Base-by-base conservation (phyloP, 306 rosid species). In the Erythrophleum fordii region DNA sequence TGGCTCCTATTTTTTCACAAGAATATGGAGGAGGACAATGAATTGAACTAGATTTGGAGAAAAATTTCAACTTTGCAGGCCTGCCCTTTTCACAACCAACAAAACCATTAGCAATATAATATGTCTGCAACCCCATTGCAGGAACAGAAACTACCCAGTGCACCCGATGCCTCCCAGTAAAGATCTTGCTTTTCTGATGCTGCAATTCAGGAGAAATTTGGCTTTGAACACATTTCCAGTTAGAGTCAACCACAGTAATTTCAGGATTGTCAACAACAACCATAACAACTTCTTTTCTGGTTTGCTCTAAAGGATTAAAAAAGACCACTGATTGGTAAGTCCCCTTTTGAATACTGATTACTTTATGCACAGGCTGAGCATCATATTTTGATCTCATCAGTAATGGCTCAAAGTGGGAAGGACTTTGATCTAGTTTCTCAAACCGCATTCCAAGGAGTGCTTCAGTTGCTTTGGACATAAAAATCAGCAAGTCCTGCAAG, bases 241-340 rank as follows among this genome's bases (percentile, higher is more conserved):
- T 91, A 23, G 92, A 83, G 81, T 93, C 92, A 77, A 93, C 82
- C 80, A 95, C 97, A 35, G 92, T 76, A 80, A 95, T 79, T 77
- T 93, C 97, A 9, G 94, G 92, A 62, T 89, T 82, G 80, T 88
- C 89, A 48, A 95, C 97, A 83, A 93, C 80, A 41, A 89, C 85
- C 97, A 95, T 88, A 68, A 87, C 97, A 75, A 95, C 89, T 83
- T 95, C 99, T 81, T 90, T 94, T 76, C 99, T 92, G 77, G 94
- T 92, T 84, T 91, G 99, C 86, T 87, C 99, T 72, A 83, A 69
- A 69, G 99, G 92, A 86, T 95, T 95, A 42, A 87, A 93, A 80
- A 87, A 70, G 49, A 90, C 83, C 48, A 93, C 93, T 10, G 99
- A 77, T 39, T 93, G 89, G 53, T 85, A 85, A 22, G 90, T 82